Conservation (phyloP, 495 filamentous ascomycete genomes). For the Tuber brumale region DNA sequence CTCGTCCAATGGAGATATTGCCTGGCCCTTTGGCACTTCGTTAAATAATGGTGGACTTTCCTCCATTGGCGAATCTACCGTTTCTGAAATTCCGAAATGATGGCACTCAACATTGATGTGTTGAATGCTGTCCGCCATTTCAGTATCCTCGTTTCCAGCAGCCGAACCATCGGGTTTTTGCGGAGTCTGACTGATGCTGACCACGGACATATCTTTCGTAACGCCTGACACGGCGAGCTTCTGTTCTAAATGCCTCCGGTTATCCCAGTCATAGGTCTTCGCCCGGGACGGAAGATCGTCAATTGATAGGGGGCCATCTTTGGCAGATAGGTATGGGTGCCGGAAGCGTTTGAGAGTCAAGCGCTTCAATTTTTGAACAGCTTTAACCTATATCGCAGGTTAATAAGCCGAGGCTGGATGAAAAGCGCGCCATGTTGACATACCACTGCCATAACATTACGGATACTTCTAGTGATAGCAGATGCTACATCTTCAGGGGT, state of each 20-base stretch:
- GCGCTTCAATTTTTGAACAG: slow-evolving; percentile 77
- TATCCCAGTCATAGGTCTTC: slow-evolving; percentile 44
- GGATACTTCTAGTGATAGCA: slow-evolving; percentile 84
- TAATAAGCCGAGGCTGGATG: slow-evolving; percentile 10
- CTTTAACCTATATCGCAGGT: slow-evolving; percentile 69
- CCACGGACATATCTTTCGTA: slow-evolving; percentile 26
- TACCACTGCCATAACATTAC: slow-evolving; percentile 76
- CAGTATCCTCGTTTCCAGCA: slow-evolving; percentile 23
- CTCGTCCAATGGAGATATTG: slow-evolving; percentile 57
- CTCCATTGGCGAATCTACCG: slow-evolving; percentile 16
- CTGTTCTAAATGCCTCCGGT: slow-evolving; percentile 40
- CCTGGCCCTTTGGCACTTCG: slow-evolving; percentile 55
- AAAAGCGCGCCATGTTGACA: slow-evolving; percentile 37
- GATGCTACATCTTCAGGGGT: slow-evolving; percentile 83
- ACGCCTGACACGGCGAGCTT: slow-evolving; percentile 15
- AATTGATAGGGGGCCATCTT: slow-evolving; percentile 38
- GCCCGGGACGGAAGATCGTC: slow-evolving; percentile 43
- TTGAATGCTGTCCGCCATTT: slow-evolving; percentile 14
- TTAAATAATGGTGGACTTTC: slow-evolving; percentile 6
- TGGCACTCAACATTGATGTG: not conserved
- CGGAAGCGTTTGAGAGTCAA: slow-evolving; percentile 45
- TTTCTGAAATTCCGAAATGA: not conserved
- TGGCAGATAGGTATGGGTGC: slow-evolving; percentile 1
- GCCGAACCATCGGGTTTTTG: slow-evolving; percentile 27
- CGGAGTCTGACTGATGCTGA: slow-evolving; percentile 33